Base-by-base conservation (phyloP, 2,329 filamentous ascomycete genomes). In the Xenoacremonium recifei region DNA sequence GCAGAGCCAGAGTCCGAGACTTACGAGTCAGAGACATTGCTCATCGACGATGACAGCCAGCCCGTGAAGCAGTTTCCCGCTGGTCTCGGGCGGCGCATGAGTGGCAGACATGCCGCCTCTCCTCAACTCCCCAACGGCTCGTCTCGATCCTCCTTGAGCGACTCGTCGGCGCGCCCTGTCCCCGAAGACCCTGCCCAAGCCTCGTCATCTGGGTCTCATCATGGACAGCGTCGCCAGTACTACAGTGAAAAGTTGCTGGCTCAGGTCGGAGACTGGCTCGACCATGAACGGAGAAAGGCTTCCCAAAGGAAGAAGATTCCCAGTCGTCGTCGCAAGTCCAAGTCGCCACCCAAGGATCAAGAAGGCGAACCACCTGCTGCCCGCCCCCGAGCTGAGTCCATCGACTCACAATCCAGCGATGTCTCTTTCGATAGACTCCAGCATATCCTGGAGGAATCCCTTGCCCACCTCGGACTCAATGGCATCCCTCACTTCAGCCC, bases 261-360 rank as follows among this genome's bases (percentile, higher is more conserved):
- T 16, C 88, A 95, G 59, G 82, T 96, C 12, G 76, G 80, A 19
- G 82, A 88, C 51, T 97, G 92, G 92, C 70, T 96, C 29, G 82
- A 91, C 54, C 79, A 84, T 37, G 90, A 96, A 66, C 86, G 84
- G 59, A 68, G 73, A 21, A 81, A 82, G 54, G 75, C 77, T 29
- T 66, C 73, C 9, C 73, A 75, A 37, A 80, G 75, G 58, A 75
- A 59, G 53, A 72, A 57, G 45, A 57, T 54, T 38, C 45, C 71
- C 63, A 60, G 58, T 27, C 69, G 51, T 23, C 47, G 64, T 47
- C 71, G 66, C 54, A 73, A 67, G 59, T 65, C 67, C 40, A 66
- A 65, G 45, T 67, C 65, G 33, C 65, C 62, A 31, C 51, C 65
- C 13, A 53, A 60, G 17, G 54, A 54, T 12, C 45, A 48, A 37